Evolutionary conservation across 192 early-diverging fungal genomes (phyloP), one percentile per base, ranked within the genome.

Genomic region (Coemansia sp.): DNA sequence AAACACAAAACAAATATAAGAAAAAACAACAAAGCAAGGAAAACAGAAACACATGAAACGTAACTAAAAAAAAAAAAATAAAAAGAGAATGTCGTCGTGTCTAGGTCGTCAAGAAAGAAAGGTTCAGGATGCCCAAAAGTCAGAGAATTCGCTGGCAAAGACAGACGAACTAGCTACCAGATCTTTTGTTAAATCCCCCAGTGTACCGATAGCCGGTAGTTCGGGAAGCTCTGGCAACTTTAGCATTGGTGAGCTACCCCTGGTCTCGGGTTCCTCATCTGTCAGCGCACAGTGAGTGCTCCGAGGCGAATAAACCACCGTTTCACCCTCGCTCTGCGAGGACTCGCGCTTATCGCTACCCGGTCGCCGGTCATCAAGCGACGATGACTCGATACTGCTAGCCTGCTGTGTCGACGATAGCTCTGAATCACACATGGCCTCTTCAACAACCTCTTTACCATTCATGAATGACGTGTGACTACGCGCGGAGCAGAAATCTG

Each of bases 321-420:
- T 74, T 22, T 74, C 71, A 53, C 71, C 45, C 37, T 74, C 64
- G 56, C 71, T 74, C 42, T 64, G 71, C 17, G 64, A 52, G 13
- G 71, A 74, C 39, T 52, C 71, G 38, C 71, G 71, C 64, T 74
- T 74, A 33, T 63, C 64, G 46, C 35, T 65, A 30, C 22, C 30
- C 11, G n/a, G 13, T 41, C 41, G 9, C n/a, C 32, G 29, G 6
- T 54, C 52, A 36, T 54, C 41, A 26, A 54, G 9, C 30, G 52
- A 54, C 10, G 33, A n/a, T n/a, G n/a, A n/a, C n/a, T n/a, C n/a
- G n/a, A n/a, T 35, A 9, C 28, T 35, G 32, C 52, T 44, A 20
- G 52, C 24, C 13, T 42, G 33, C 14, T 44, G 40, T 8, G 33
- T 54, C 2, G 32, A 48, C 32, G 33, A 35, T 2, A 34, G 13